A percentile compares a stretch with the other conserved stretches of the same genome.
Evolutionary conservation across 1,284 basidiomycete genomes (phyloP).

Genomic region (Schizopora paradoxa): DNA sequence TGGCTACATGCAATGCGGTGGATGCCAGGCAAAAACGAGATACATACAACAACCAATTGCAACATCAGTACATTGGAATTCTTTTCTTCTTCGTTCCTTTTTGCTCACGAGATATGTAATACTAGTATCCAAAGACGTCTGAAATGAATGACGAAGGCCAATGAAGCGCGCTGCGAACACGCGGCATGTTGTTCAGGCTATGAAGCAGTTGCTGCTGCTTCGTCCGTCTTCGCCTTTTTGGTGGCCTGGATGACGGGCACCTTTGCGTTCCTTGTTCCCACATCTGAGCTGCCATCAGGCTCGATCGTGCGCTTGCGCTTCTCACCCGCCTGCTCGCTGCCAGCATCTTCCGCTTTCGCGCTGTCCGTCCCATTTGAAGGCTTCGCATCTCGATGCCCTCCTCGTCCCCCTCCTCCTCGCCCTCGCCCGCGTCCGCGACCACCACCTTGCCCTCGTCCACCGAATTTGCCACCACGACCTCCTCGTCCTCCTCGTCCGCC

Average conservation of each 20-base stretch:
- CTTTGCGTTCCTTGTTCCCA: slow-evolving; percentile 54
- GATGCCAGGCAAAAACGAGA: too few relatives aligned
- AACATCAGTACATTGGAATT: too few relatives aligned
- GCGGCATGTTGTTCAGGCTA: too few relatives aligned
- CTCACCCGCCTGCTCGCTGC: slow-evolving; percentile 45
- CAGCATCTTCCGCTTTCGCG: slow-evolving; percentile 20
- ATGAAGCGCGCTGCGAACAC: too few relatives aligned
- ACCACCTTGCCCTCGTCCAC: slow-evolving; percentile 24
- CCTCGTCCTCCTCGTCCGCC: slow-evolving; percentile 30
- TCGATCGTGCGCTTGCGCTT: slow-evolving; percentile 72
- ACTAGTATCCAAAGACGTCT: too few relatives aligned
- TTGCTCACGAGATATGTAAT: too few relatives aligned
- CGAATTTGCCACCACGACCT: slow-evolving; percentile 28
- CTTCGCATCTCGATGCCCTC: slow-evolving; percentile 5
- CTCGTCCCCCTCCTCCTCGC: slow-evolving; percentile 21
- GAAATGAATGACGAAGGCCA: too few relatives aligned
- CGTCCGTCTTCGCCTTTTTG: slow-evolving; percentile 60
- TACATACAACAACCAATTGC: too few relatives aligned
- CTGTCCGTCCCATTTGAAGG: background rate
- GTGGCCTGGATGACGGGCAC: slow-evolving; percentile 49
- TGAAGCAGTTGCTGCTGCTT: slow-evolving; percentile 5
- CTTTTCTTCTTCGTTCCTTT: too few relatives aligned
- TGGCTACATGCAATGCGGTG: too few relatives aligned
- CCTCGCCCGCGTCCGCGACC: too few relatives aligned
- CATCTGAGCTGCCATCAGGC: slow-evolving; percentile 66